Conservation (phyloP, 169 alveolate genomes). For the Cryptosporidium meleagridis region DNA sequence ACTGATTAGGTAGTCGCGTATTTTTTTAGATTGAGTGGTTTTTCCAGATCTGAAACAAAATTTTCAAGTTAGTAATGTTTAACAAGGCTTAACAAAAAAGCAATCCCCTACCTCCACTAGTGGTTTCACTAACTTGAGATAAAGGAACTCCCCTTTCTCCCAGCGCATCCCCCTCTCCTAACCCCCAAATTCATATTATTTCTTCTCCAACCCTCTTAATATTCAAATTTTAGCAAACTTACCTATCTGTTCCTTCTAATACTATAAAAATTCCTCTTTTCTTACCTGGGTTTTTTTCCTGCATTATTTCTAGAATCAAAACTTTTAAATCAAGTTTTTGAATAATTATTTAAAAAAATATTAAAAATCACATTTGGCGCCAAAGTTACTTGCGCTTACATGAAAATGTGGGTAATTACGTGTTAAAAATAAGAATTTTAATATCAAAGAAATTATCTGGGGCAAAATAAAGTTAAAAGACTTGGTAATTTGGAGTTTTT, state of each 20-base stretch:
- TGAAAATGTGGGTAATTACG: slow-evolving; percentile 69
- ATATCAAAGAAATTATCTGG: background rate
- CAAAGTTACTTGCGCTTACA: slow-evolving; percentile 47
- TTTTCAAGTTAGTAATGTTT: background rate
- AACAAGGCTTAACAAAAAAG: background rate
- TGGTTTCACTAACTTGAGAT: background rate
- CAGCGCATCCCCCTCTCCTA: background rate
- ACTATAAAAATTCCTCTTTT: slow-evolving; percentile 91
- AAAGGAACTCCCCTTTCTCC: background rate
- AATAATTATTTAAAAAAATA: background rate
- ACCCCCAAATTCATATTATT: background rate
- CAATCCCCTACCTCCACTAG: background rate
- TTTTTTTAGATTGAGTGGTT: slow-evolving; percentile 85
- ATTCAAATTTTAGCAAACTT: background rate
- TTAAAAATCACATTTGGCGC: slow-evolving; percentile 15
- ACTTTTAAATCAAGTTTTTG: background rate
- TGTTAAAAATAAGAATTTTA: background rate
- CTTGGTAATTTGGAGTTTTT: background rate
- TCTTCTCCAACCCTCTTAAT: background rate
- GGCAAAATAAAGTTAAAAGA: background rate
- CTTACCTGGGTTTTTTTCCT: background rate
- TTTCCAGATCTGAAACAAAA: slow-evolving; percentile 89
- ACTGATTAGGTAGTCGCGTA: slow-evolving; percentile 80
- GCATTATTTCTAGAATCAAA: background rate
- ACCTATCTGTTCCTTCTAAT: slow-evolving; percentile 95